Base-by-base conservation (phyloP, 768 basidiomycete genomes). In the Kwoniella dendrophila region DNA sequence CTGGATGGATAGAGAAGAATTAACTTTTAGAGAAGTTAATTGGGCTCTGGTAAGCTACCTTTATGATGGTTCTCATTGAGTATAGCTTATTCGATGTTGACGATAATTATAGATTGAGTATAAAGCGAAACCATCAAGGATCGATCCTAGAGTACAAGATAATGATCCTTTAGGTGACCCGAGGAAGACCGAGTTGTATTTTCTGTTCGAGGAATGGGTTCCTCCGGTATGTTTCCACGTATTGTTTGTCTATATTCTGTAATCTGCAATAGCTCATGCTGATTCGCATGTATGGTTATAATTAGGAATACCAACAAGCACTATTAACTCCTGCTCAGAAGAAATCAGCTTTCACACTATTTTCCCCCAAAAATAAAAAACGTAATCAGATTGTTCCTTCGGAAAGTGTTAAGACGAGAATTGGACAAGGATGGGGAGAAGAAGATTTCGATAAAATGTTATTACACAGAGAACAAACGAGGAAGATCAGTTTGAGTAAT, bases 201-300 rank as follows among this genome's bases (percentile, higher is more conserved):
- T 96, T 54, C 80, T 97, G 5, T 94, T 92, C 66, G 93, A 99
- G 79, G 96, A 98, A 78, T 90, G 91, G 57, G 92, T 99, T 2
- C 95, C 94, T 0, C 29, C 60, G 29, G 73, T 80, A 85, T 38
- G 93, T 92, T 24, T 5, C n/a, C n/a, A n/a, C 62, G 71, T 29
- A 85, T 80, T 7, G 4, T 78, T 86, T 47, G 41, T 5, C 81
- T 53, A 2, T 64, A 63, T 56, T 62, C 62, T 26, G 64, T n/a
- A n/a, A n/a, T n/a, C n/a, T n/a, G 32, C 32, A 18, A 11, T 43
- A 27, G 33, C 56, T 29, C 49, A 56, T 29, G 26, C 27, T 47
- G 22, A 41, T 24, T 26, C 5, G 52, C 5, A 36, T 4, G 20
- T 18, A 11, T 53, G n/a, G 38, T 10, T 36, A n/a, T 52, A 45